Conservation (phyloP, 768 basidiomycete species). For the Lactifluus subvellereus region DNA sequence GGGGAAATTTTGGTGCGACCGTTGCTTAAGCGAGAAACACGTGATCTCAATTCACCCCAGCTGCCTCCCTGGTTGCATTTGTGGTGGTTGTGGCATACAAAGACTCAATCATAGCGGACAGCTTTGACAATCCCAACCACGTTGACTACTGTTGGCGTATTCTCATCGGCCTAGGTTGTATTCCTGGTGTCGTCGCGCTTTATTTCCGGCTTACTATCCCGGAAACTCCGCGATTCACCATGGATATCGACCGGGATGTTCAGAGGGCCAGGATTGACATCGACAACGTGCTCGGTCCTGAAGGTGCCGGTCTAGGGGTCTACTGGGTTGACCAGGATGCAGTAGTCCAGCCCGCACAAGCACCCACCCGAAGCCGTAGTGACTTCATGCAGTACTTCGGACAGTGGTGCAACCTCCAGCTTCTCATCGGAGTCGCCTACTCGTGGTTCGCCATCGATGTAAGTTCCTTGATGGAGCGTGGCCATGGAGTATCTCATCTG, state of each 20-base stretch:
- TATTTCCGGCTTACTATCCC: slow-evolving; percentile 93
- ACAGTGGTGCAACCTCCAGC: slow-evolving; percentile 69
- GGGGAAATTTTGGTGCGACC: slow-evolving; percentile 70
- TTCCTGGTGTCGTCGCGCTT: slow-evolving; percentile 75
- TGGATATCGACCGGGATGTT: slow-evolving; percentile 85
- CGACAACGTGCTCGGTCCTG: slow-evolving; percentile 50
- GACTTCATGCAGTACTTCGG: slow-evolving; percentile 69
- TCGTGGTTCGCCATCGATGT: slow-evolving; percentile 91
- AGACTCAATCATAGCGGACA: slow-evolving; percentile 43
- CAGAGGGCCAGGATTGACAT: slow-evolving; percentile 69
- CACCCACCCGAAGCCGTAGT: slow-evolving; percentile 55
- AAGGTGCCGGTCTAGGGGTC: slow-evolving; percentile 28
- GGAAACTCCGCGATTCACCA: slow-evolving; percentile 85
- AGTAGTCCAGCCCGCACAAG: slow-evolving; percentile 52
- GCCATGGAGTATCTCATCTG: not conserved
- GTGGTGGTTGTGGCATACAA: slow-evolving; percentile 67
- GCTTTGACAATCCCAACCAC: slow-evolving; percentile 36
- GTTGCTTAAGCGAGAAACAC: not conserved
- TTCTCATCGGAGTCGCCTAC: slow-evolving; percentile 70
- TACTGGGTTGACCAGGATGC: slow-evolving; percentile 50
- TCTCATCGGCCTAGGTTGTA: slow-evolving; percentile 80
- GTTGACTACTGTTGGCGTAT: slow-evolving; percentile 83
- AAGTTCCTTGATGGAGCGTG: slow-evolving; percentile 25
- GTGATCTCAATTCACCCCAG: slow-evolving; percentile 29
- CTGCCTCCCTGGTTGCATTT: slow-evolving; percentile 59